Conservation (phyloP, 441 rosid species). For the Brassica balearica region DNA sequence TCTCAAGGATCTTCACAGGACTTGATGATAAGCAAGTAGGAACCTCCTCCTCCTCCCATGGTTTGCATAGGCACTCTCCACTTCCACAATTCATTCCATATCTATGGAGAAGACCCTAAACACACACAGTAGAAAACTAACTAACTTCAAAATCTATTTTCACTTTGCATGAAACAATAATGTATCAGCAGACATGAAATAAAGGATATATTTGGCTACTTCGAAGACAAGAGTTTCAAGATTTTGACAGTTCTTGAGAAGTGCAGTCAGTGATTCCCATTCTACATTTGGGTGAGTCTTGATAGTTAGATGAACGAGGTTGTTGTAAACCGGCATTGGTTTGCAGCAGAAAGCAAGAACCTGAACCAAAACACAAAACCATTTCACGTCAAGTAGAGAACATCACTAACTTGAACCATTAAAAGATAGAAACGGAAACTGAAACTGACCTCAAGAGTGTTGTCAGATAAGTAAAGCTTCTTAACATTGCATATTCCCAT, state of each 20-base stretch:
- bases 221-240: conserved; percentile 16
- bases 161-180: not conserved
- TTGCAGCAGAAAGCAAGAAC: conserved; percentile 22
- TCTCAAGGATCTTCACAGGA: conserved; percentile 13
- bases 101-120: conserved; percentile 26
- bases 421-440: not conserved
- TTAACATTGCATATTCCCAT: conserved; percentile 11
- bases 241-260: conserved; percentile 15
- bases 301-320: not conserved
- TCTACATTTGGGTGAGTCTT: not conserved
- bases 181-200: not conserved
- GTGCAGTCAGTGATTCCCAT: conserved; percentile 11
- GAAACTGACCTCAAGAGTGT: conserved; percentile 26
- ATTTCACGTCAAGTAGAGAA: not conserved
- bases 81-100: not conserved
- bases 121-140: not conserved
- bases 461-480: conserved; percentile 20
- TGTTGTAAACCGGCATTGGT: conserved; percentile 10
- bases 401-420: not conserved
- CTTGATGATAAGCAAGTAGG: conserved; percentile 24
- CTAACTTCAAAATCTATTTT: not conserved
- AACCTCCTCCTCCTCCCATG: not conserved
- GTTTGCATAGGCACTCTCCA: not conserved
- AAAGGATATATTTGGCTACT: not conserved
- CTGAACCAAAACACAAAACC: not conserved